Base-by-base conservation (phyloP, 1,139 yeast species). In the Sugiyamaella castrensis region DNA sequence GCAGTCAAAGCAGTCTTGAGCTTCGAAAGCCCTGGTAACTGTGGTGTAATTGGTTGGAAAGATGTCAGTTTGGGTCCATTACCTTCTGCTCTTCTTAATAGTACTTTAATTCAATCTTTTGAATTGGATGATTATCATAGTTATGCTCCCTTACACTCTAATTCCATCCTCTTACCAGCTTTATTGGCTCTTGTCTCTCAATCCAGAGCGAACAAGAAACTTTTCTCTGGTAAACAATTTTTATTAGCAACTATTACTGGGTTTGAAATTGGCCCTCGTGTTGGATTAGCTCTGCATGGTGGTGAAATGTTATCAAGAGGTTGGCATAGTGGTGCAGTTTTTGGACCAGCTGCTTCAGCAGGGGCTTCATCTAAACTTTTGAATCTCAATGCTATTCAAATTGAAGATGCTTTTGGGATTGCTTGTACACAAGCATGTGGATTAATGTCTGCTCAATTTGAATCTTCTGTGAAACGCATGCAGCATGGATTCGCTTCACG, bases 401-500 rank as follows among this genome's bases (percentile, higher is more conserved):
- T 38, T 34, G 51, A 50, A 39, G 53, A 50, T 37, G 53, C 53
- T 9, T 45, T 50, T 40, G 53, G 53, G 5, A 50, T 50, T 15
- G 53, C 53, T 6, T 50, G 53, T 29, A 50, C 53, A 9, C 53
- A 50, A 36, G 48, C 53, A 11, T 43, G 53, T 31, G 53, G 53
- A n/a, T 36, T 50, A 10, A 50, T 50, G 53, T 50, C 53, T 19
- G 53, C 53, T 15, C 53, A 50, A 19, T 50, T 47, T 37, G 53
- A 50, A 27, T 50, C 53, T 13, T 50, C 53, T 10, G 53, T 50
- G 10, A 50, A 50, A 32, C 48, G 53, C 9, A 50, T 50, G 53
- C 53, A 50, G 36, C 53, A 50, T 19, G 53, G 53, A 6, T 50
- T 50, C 35, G 53, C 53, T 10, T 48, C 53, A n/a, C 34, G 53